Percentiles rank a stretch among this genome's conserved stretches.
Conservation (phyloP, 2,329 filamentous ascomycete species). For the Ilyonectria mors-panacis region DNA sequence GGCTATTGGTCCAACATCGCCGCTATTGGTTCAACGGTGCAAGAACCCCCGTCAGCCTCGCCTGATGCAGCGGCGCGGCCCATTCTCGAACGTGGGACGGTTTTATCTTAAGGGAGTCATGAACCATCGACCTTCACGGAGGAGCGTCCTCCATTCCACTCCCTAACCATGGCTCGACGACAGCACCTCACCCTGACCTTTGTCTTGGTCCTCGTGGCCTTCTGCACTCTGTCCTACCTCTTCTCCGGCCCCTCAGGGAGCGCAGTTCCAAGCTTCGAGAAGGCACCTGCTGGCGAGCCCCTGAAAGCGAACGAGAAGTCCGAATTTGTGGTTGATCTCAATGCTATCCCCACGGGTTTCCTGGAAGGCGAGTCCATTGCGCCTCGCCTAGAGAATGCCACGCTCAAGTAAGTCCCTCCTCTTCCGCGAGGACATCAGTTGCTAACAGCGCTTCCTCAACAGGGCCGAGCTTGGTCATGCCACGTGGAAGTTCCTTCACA, state of each 20-base stretch:
- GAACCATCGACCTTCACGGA: conserved; percentile 41
- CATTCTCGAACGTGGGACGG: conserved; percentile 23
- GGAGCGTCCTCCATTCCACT: conserved; percentile 43
- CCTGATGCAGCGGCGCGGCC: conserved; percentile 36
- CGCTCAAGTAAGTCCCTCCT: conserved; percentile 73
- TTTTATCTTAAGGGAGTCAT: conserved; percentile 36
- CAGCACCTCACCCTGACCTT: conserved; percentile 69
- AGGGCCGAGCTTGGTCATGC: conserved; percentile 77
- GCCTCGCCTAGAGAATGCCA: conserved; percentile 86
- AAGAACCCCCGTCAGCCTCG: conserved; percentile 36
- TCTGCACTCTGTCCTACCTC: conserved; percentile 72
- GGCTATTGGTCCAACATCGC: conserved; percentile 22
- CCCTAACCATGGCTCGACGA: conserved; percentile 64
- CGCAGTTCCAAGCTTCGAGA: conserved; percentile 39
- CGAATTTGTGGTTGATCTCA: conserved; percentile 58
- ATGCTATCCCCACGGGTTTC: conserved; percentile 61
- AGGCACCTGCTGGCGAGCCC: conserved; percentile 40
- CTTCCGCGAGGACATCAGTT: background rate
- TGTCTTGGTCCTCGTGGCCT: conserved; percentile 67
- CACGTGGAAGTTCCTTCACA: conserved; percentile 80
- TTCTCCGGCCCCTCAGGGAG: conserved; percentile 63
- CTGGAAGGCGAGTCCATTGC: conserved; percentile 81
- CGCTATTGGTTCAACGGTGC: conserved; percentile 35
- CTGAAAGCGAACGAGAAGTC: conserved; percentile 46
- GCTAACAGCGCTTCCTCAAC: conserved; percentile 31